phyloP scores from a whole-genome alignment of 768 basidiomycete genomes.

The Russula sp. region DNA sequence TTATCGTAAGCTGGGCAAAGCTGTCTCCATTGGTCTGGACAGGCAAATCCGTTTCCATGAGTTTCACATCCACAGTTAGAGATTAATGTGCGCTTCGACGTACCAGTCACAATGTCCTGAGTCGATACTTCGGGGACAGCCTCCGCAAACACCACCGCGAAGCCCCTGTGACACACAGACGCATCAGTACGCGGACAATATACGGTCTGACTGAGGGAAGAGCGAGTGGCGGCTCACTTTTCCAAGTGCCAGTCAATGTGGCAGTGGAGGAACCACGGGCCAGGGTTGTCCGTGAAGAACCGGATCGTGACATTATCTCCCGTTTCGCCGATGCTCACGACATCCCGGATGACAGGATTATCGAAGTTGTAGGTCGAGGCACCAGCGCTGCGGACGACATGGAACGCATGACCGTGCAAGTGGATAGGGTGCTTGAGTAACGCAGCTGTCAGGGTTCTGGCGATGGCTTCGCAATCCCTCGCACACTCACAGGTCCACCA shows the following conservation, averaged over 20 bases:
- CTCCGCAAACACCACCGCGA: constrained; percentile 13
- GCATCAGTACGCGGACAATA: neutral
- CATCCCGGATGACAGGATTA: constrained; percentile 44
- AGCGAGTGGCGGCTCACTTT: neutral
- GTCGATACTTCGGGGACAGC: neutral
- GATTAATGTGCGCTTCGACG: neutral
- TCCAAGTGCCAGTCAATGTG: constrained; percentile 29
- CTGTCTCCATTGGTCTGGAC: neutral
- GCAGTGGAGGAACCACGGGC: constrained; percentile 13
- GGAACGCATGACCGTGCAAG: constrained; percentile 14
- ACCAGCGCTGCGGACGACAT: constrained; percentile 18
- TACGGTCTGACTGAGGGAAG: too few species aligned
- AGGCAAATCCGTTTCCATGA: neutral
- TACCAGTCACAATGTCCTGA: neutral
- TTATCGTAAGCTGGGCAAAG: constrained; percentile 7
- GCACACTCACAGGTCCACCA: neutral
- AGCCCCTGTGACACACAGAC: neutral
- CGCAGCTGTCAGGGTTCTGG: neutral
- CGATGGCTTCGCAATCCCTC: too few species aligned
- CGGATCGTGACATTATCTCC: constrained; percentile 25
- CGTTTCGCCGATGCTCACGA: constrained; percentile 27
- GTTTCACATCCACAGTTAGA: neutral
- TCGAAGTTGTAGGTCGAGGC: constrained; percentile 16
- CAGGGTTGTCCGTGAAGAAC: constrained; percentile 30
- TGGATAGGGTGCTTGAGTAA: neutral